phyloP scores from a whole-genome alignment of 805 yeast genomes.

The Millerozyma acaciae region DNA sequence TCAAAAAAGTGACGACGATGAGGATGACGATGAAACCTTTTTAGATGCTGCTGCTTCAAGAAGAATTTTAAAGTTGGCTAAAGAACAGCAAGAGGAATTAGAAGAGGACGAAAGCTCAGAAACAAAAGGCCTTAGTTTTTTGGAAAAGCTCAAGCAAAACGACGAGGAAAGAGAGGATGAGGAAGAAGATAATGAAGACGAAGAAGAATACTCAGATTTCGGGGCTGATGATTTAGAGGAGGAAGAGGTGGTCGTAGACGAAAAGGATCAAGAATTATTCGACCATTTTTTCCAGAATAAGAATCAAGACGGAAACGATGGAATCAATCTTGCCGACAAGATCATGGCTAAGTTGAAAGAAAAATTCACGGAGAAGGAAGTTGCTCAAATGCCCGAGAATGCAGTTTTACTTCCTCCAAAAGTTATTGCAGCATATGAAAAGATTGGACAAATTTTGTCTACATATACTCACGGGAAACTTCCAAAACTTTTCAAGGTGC shows the following conservation, averaged over 20 bases:
- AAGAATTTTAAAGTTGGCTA: constrained; percentile 83
- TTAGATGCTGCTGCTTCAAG: constrained; percentile 81
- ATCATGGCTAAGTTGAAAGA: constrained; percentile 87
- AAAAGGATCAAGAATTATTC: constrained; percentile 79
- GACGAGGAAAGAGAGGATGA: constrained; percentile 31
- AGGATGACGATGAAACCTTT: constrained; percentile 54
- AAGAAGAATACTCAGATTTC: constrained; percentile 53
- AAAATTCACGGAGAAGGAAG: constrained; percentile 45
- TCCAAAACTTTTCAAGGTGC: constrained; percentile 93
- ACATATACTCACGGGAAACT: constrained; percentile 94
- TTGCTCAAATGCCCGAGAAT: constrained; percentile 47
- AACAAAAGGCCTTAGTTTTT: constrained; percentile 16
- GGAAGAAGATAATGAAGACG: constrained; percentile 41
- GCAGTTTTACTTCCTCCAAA: constrained; percentile 91
- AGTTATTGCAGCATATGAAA: constrained; percentile 90
- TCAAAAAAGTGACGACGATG: constrained; percentile 31
- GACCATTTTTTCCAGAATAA: constrained; percentile 60
- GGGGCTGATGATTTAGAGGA: constrained; percentile 49
- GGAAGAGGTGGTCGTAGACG: constrained; percentile 67
- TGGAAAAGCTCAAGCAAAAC: constrained; percentile 19
- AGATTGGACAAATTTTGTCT: constrained; percentile 81
- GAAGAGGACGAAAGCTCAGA: constrained; percentile 47
- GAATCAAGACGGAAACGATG: constrained; percentile 31
- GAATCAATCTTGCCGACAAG: constrained; percentile 82
- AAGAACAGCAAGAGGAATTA: constrained; percentile 88